Evolutionary conservation across 2,329 filamentous ascomycete genomes (phyloP).

Genomic region (Aspergillus sp.): DNA sequence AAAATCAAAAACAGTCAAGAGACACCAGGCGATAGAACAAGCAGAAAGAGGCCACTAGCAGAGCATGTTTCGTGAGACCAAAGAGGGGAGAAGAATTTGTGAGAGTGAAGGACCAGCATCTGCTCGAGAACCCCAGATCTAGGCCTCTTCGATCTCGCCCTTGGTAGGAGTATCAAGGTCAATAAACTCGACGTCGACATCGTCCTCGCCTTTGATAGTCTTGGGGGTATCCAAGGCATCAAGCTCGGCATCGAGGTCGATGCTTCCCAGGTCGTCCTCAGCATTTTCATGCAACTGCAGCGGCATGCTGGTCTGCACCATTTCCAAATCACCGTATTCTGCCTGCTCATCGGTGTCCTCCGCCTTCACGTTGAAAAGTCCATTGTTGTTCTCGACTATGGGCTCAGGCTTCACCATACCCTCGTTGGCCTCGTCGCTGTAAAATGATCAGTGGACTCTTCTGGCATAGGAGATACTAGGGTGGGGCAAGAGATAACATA

Average conservation of each 20-base stretch:
- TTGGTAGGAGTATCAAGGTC: no score
- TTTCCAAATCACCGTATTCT: background rate
- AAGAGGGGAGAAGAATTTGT: background rate
- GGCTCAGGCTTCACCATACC: background rate
- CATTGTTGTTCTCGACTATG: background rate
- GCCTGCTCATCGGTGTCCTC: background rate
- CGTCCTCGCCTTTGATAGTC: constrained; percentile 1
- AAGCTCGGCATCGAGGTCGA: constrained; percentile 15
- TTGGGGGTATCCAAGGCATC: constrained; percentile 7
- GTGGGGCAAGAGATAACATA: background rate
- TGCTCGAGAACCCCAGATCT: no score
- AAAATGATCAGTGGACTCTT: background rate
- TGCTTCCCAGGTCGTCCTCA: constrained; percentile 8
- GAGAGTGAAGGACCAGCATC: background rate
- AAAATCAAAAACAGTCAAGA: background rate
- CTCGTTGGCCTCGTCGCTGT: background rate
- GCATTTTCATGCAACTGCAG: background rate
- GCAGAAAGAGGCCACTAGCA: background rate
- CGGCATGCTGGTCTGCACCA: background rate
- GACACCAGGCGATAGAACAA: background rate
- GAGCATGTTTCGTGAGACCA: background rate
- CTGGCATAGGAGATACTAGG: background rate
- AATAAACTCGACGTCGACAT: background rate
- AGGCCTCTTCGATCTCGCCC: no score
- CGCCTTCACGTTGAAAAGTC: background rate